Evolutionary conservation across 352 stramenopile species (phyloP).

Genomic region (Phytopythium sindhum): DNA sequence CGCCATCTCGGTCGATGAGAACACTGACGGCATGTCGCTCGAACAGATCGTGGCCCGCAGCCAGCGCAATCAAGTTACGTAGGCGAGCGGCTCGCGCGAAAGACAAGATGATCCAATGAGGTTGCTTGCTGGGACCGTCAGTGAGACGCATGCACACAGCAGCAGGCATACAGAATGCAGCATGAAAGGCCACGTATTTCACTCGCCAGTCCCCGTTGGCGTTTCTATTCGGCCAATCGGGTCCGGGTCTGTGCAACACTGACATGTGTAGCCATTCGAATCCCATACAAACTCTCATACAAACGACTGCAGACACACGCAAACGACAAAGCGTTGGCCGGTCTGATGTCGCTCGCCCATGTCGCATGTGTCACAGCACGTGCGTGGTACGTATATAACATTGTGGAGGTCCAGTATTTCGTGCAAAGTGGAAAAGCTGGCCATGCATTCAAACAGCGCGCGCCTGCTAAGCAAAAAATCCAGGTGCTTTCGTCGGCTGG

Average conservation of each 20-base stretch:
- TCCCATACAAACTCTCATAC: neutral
- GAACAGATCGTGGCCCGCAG: conserved; percentile 12
- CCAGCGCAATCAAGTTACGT: neutral
- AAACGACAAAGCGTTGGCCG: neutral
- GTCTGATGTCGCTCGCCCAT: neutral
- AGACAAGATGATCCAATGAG: neutral
- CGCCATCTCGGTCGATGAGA: conserved; percentile 18
- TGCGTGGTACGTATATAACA: neutral
- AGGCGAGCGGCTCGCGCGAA: neutral
- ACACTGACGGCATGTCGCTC: conserved; percentile 21
- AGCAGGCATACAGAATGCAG: neutral
- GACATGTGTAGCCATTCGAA: neutral
- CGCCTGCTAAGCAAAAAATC: neutral
- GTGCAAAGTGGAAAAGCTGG: neutral
- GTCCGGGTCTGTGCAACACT: neutral
- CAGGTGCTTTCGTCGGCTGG: neutral
- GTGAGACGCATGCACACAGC: neutral
- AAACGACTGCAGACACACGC: neutral
- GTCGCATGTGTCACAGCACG: conserved; percentile 1
- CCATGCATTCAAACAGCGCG: no score
- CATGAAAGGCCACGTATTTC: neutral
- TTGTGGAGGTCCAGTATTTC: neutral
- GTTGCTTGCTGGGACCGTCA: neutral
- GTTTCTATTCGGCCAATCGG: conserved; percentile 3
- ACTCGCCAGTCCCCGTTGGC: neutral